Evolutionary conservation across 176 grass and related monocot genomes (phyloP), one percentile per base, ranked within the genome.

Genomic region (bread wheat (Triticum aestivum)): DNA sequence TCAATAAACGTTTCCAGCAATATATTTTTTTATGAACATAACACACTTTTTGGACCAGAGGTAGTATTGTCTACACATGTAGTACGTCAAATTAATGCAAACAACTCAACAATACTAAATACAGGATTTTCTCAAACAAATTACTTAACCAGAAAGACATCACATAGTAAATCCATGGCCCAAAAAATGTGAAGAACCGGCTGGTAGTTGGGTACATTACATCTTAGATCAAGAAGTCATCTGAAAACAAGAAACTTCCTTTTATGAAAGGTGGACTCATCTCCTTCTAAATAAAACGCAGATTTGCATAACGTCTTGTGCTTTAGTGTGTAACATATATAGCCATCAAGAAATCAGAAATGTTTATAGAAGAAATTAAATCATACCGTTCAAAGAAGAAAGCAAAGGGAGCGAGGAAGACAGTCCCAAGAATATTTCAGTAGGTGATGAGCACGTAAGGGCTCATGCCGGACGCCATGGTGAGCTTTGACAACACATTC

Each of bases 381-480:
- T 29, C 23, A 15, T 85, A 93, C 92, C 95, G 85, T 78, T 98
- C 95, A 8, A 93, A 29, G 11, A 56, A 65, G 85, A 85, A 90
- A 61, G 95, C 91, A 30, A 98, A 0, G 33, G 91, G 95, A 15
- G 47, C 70, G 20, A 95, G 88, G 84, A 91, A 90, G 75, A 82
- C 11, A 4, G 89, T 85, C 38, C 92, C 95, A 26, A 93, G 27
- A 83, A 97, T 51, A 87, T 97, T 94, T 24, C 95, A 92, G 82
- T 97, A 97, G 58, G 95, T 78, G 81, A 91, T 90, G 78, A 97
- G 74, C 20, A 98, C 92, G 34, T 82, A 95, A 34, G 95, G 95
- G 85, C 92, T 98, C 95, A 95, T 98, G 84, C 95, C 91, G 3
- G 86, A 87, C 58, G 92, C 91, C 82, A 97, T 85, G 69, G 95